These are phyloP conservation scores for Heliamphora pulchella DNA, from an alignment of 179 eudicot genomes.

Conservation along the genomic window DNA sequence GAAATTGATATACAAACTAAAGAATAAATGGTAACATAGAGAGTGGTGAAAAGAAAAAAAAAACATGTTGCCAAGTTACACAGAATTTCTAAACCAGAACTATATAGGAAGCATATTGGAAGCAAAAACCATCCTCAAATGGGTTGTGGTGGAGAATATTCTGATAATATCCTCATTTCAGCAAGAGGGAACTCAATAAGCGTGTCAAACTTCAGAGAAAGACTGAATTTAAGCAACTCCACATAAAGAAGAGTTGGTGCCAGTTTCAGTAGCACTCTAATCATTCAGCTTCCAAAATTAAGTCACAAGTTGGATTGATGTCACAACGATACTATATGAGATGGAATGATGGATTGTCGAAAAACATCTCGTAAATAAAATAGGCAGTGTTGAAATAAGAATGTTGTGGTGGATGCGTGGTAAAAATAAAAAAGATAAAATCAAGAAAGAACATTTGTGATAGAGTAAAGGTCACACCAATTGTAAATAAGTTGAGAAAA, in stretches of 20 bases:
- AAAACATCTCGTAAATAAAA: no score
- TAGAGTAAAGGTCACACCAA: no score
- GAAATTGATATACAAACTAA: not conserved
- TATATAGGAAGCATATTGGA: not conserved
- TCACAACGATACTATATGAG: no score
- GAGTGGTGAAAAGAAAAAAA: no score
- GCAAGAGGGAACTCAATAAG: not conserved
- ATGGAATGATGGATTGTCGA: no score
- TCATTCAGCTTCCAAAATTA: not conserved
- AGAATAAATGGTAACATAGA: not conserved
- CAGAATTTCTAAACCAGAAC: not conserved
- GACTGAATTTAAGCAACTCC: not conserved
- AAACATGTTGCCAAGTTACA: no score
- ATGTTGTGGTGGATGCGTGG: no score
- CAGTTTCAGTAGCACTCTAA: not conserved
- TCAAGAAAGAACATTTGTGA: no score
- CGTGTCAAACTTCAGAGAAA: not conserved
- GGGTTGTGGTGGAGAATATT: not conserved
- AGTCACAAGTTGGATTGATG: no score
- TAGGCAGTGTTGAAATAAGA: no score
- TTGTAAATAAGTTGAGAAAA: no score
- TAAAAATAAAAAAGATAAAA: no score
- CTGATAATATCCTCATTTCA: not conserved
- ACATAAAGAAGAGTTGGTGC: not conserved
- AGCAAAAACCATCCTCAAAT: not conserved